Percentiles rank a stretch among this genome's conserved stretches.
Conservation (phyloP, 179 eudicot genomes). For the Dionaea muscipula region DNA sequence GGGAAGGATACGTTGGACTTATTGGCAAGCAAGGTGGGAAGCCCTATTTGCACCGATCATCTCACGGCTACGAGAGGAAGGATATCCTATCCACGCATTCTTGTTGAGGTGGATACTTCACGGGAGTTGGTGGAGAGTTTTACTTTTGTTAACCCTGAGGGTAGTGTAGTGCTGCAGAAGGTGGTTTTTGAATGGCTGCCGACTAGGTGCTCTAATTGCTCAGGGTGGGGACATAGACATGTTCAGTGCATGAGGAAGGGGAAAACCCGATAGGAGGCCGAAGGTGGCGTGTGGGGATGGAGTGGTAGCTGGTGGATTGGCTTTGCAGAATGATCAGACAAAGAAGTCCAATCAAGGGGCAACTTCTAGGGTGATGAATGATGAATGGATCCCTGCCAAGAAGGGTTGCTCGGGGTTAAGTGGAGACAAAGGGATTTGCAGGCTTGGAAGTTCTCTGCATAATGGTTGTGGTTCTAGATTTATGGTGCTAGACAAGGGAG, state of each 20-base stretch:
- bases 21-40: background rate
- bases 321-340: too few species aligned
- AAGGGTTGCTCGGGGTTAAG: too few species aligned
- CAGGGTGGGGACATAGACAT: background rate
- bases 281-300: too few species aligned
- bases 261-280: too few species aligned
- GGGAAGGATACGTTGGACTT: background rate
- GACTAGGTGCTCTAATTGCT: background rate
- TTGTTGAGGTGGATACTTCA: background rate
- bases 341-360: too few species aligned
- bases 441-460: too few species aligned
- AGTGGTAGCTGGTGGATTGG: too few species aligned
- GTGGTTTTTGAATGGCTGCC: background rate
- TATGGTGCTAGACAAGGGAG: too few species aligned
- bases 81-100: background rate
- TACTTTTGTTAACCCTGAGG: background rate
- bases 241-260: background rate
- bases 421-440: too few species aligned
- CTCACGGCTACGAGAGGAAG: background rate
- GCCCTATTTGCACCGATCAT: background rate
- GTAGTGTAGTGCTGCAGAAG: background rate
- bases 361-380: too few species aligned
- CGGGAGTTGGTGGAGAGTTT: background rate
- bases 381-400: too few species aligned
- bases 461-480: too few species aligned